Percentiles rank a stretch among this genome's conserved stretches.
These are phyloP conservation scores for Pyricularia sp. DNA, from an alignment of 2,329 filamentous ascomycete species.

Conservation along the genomic window DNA sequence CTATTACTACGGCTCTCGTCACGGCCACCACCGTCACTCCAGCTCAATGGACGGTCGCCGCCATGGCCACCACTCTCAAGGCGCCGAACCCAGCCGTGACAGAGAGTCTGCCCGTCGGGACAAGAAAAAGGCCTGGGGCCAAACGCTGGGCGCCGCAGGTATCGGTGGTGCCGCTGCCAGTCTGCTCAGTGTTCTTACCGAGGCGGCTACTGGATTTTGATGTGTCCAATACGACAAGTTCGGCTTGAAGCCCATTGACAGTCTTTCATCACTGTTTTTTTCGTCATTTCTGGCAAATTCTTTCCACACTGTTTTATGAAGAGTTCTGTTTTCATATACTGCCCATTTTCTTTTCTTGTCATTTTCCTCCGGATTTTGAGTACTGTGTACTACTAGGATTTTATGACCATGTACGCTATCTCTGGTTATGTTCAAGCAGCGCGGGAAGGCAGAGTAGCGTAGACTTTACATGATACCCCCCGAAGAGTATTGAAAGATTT, in stretches of 20 bases:
- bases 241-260: background rate
- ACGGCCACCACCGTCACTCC: constrained; percentile 18
- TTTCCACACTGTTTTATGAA: background rate
- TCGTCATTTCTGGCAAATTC: background rate
- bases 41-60: constrained; percentile 21
- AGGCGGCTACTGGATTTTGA: constrained; percentile 35
- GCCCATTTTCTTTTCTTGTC: background rate
- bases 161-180: constrained; percentile 53
- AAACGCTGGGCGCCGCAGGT: constrained; percentile 46
- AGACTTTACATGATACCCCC: background rate
- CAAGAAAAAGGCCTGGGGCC: constrained; percentile 39
- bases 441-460: background rate
- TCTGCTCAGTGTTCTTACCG: constrained; percentile 46
- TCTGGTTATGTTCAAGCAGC: background rate
- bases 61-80: constrained; percentile 13
- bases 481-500: background rate
- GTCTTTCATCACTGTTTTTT: constrained; percentile 5
- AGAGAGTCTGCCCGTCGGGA: constrained; percentile 25
- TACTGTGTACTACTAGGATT: background rate
- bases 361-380: background rate
- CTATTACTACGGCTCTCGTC: constrained; percentile 9
- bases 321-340: background rate
- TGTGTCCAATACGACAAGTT: background rate
- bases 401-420: background rate
- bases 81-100: constrained; percentile 10